Evolutionary conservation across 345 rosid species (phyloP), one percentile per base, ranked within the genome.

Genomic region (Hibiscus syriacus): DNA sequence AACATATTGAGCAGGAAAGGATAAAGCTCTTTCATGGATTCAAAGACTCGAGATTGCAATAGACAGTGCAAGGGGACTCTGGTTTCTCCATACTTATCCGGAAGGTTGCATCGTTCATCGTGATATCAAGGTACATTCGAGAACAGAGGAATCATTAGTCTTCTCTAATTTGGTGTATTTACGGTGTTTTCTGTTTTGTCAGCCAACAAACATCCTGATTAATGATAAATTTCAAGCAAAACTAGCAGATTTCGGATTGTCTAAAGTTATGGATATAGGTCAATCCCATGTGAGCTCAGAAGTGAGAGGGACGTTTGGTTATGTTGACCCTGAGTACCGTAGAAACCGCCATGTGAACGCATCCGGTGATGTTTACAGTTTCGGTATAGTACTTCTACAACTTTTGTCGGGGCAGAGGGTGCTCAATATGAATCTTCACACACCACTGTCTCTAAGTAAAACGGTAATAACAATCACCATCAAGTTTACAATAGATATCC

Each of bases 301-400:
- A 79, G 86, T 86, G 49, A 72, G 89, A 68, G 88, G 92, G 23
- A 86, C 87, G 20, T 82, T 84, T n/a, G 89, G 87, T 20, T 82
- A 82, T 55, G 87, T 86, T 9, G 87, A 86, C 71, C 87, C 86
- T 22, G 88, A 82, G 65, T 86, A 84, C 68, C 74, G 77, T 66
- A 74, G 74, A 56, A 86, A 84, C 71, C 86, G 53, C 69, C 84
- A 27, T 10, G 92, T 86, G 19, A 79, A 83, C 66, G 83, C 87
- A 12, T 78, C 76, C 2, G 89, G 87, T 0, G 84, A 82, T 68
- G 87, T 82, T 27, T 84, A 86, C 62, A 86, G 88, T 64, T 82
- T 84, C 1, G 87, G 89, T 26, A 80, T 84, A 3, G 89, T 86
- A 5, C 80, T 86, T n/a, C 69, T 82, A 26, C 92, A 86, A 52